Evolutionary conservation across 192 early-diverging fungal species (phyloP), one percentile per base, ranked within the genome.

Genomic region (Rhizophagus sp.): DNA sequence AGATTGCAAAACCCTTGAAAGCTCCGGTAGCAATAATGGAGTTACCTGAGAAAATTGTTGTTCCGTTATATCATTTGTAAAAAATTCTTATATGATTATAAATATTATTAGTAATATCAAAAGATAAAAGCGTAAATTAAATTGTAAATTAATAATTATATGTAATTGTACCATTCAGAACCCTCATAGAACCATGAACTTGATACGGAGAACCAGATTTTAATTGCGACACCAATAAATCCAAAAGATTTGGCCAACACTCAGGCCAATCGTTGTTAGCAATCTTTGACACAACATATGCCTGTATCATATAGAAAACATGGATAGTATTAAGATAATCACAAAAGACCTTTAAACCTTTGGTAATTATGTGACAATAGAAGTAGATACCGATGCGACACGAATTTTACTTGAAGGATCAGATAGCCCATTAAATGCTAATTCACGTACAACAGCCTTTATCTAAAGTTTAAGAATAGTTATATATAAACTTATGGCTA

Each of bases 241-340:
- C 91, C 81, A 98, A 90, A 39, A 99, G 89, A 69, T 95, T 91
- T 17, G 95, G 94, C 97, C 97, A 99, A 33, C 92, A 86, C 80
- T 97, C 96, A 7, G 97, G 96, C 91, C 94, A 97, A 88, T 99
- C 97, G 61, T 93, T 90, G 67, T 92, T 90, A 0, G 96, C 97
- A 81, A 99, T 96, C 82, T 90, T 93, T 22, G 97, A 94, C 8
- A 97, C 86, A 8, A 92, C 92, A 62, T 93, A 94, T 15, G 96
- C 97, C 92, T 93, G 77, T 24, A 34, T 44, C 25, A 50, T 74
- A n/a, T 25, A 25, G 25, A 27, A 68, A 27, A 19, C 24, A 34
- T 30, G 13, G 9, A 44, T 9, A n/a, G 8, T 10, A 47, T 13
- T 49, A 25, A 57, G 25, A 25, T 24, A 57, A 74, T 47, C 22